Conservation (phyloP, 768 basidiomycete species). For the Rhizopogon sp. region DNA sequence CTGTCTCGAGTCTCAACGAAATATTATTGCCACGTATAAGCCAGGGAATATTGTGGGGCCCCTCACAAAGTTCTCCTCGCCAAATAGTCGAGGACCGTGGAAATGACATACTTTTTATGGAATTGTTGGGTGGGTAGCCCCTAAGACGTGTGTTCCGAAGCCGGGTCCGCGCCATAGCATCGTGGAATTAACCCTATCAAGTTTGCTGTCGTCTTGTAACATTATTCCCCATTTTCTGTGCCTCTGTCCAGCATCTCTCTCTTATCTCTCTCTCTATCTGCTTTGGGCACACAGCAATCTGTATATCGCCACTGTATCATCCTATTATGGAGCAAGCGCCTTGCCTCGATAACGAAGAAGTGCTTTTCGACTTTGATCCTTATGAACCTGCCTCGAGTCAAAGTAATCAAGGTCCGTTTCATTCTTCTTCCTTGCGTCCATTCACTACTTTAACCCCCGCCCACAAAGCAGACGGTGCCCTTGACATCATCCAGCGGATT, state of each 20-base stretch:
- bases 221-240: neutral
- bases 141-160: neutral
- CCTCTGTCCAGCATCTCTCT: constrained; percentile 5
- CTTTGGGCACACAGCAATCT: constrained; percentile 7
- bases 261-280: constrained; percentile 14
- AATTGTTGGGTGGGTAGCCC: neutral
- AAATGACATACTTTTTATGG: neutral
- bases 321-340: constrained; percentile 31
- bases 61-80: too few relatives aligned
- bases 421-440: constrained; percentile 6
- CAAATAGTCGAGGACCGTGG: neutral
- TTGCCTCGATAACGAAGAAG: constrained; percentile 50
- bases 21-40: neutral
- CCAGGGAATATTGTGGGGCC: too few relatives aligned
- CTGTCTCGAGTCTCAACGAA: neutral
- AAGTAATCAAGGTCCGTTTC: constrained; percentile 1
- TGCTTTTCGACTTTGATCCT: constrained; percentile 47
- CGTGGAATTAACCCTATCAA: constrained; percentile 7
- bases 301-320: constrained; percentile 10
- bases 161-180: neutral
- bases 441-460: constrained; percentile 4
- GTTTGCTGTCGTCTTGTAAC: constrained; percentile 19
- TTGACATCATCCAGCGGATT: neutral
- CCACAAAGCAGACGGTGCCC: neutral
- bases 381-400: constrained; percentile 26